Evolutionary conservation across 139 green algal genomes (phyloP).

Genomic region (Mesostigma viride): DNA sequence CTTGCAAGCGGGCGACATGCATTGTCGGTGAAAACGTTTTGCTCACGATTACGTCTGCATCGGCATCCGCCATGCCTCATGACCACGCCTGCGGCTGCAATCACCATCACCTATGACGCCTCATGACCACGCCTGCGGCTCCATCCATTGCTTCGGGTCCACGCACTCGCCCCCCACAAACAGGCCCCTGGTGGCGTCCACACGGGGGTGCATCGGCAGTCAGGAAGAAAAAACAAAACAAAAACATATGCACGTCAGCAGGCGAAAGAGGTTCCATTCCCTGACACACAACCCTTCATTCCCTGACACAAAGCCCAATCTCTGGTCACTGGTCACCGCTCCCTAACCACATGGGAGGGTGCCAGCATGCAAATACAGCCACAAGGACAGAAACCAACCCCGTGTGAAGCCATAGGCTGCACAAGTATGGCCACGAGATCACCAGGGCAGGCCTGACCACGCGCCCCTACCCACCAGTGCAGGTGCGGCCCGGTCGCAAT

Average conservation of each 20-base stretch:
- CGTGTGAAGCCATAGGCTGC: not conserved
- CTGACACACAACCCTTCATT: not conserved
- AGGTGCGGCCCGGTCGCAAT: conserved; percentile 35
- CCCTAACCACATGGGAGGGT: not conserved
- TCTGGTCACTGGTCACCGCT: not conserved
- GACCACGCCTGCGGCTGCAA: conserved; percentile 14
- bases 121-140: not conserved
- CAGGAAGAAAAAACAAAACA: too few species aligned
- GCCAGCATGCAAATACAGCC: conserved; percentile 5
- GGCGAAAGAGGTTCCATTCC: not conserved
- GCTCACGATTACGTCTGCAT: too few species aligned
- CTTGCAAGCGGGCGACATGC: too few species aligned
- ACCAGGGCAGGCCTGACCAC: conserved; percentile 1
- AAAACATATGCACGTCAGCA: too few species aligned
- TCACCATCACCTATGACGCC: too few species aligned
- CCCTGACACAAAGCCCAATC: not conserved
- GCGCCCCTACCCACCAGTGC: conserved; percentile 26
- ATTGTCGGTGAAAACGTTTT: too few species aligned
- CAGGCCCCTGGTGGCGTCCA: conserved; percentile 21
- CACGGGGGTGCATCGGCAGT: too few species aligned
- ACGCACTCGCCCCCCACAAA: conserved; percentile 28
- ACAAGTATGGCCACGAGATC: not conserved
- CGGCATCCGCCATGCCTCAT: too few species aligned
- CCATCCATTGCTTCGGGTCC: conserved; percentile 28
- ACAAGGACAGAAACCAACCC: conserved; percentile 4